phyloP scores from a whole-genome alignment of 495 filamentous ascomycete genomes.

The Neurospora terricola region DNA sequence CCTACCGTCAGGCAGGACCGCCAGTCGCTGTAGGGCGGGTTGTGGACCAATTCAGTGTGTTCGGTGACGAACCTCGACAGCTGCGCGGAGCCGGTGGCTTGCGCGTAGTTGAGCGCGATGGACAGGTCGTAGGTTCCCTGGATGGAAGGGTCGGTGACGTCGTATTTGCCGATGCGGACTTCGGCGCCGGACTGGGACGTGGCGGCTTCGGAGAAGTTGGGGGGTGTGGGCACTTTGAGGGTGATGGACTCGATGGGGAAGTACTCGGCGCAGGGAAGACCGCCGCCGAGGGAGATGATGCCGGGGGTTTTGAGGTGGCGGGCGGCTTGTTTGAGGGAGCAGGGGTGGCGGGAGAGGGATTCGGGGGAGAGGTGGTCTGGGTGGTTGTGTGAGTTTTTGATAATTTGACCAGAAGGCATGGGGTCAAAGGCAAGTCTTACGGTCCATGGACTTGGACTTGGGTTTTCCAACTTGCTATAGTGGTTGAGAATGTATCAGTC shows the following conservation, averaged over 20 bases:
- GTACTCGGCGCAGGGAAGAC: conserved; percentile 77
- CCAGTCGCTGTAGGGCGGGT: conserved; percentile 81
- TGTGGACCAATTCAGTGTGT: conserved; percentile 74
- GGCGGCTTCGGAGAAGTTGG: conserved; percentile 60
- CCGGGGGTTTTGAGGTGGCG: conserved; percentile 58
- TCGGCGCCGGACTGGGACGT: conserved; percentile 42
- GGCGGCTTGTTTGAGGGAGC: conserved; percentile 70
- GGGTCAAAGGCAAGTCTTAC: conserved; percentile 42
- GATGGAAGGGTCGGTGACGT: conserved; percentile 46
- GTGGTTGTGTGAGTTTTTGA: conserved; percentile 5
- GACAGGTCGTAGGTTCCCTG: conserved; percentile 51
- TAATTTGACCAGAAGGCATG: background rate
- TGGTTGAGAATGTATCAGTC: background rate
- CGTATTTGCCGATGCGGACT: conserved; percentile 70
- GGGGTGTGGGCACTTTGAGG: conserved; percentile 24
- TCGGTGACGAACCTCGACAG: conserved; percentile 82
- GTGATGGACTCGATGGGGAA: conserved; percentile 53
- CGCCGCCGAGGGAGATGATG: conserved; percentile 82
- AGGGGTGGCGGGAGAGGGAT: conserved; percentile 43
- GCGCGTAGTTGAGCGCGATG: conserved; percentile 82
- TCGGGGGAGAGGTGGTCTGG: conserved; percentile 47
- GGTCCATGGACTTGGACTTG: conserved; percentile 74
- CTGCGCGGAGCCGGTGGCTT: conserved; percentile 77
- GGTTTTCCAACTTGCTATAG: conserved; percentile 49
- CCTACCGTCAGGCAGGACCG: conserved; percentile 63